Conservation (phyloP, 805 yeast genomes). For the Monosporozyma siamensis region DNA sequence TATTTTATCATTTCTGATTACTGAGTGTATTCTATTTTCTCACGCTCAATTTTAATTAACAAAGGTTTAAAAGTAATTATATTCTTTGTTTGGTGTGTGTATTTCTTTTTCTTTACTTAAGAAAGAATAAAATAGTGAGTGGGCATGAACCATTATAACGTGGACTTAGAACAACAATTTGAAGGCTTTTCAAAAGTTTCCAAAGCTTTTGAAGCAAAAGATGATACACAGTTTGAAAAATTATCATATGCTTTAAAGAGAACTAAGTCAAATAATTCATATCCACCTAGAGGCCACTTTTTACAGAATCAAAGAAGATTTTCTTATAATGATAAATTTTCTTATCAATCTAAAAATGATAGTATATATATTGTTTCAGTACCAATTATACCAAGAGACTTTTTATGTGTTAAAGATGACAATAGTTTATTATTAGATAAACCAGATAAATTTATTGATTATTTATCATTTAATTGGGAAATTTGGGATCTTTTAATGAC, state of each 20-base stretch:
- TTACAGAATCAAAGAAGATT: not conserved
- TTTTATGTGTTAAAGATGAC: conserved; percentile 44
- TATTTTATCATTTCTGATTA: no score
- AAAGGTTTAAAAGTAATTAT: no score
- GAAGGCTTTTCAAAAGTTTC: conserved; percentile 30
- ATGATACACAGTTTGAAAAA: conserved; percentile 56
- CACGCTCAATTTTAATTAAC: no score
- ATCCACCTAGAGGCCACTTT: not conserved
- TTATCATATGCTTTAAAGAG: conserved; percentile 66
- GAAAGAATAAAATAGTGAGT: not conserved
- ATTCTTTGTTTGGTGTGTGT: no score
- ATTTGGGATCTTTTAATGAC: conserved; percentile 71
- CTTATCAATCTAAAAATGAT: not conserved
- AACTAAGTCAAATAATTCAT: conserved; percentile 44
- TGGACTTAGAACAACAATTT: not conserved
- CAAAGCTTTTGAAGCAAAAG: conserved; percentile 53
- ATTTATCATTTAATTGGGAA: conserved; percentile 86
- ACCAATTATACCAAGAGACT: conserved; percentile 2
- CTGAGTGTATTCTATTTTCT: no score
- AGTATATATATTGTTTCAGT: not conserved
- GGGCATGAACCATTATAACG: not conserved
- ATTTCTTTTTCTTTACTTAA: no score
- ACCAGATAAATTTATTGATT: conserved; percentile 77
- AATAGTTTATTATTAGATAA: conserved; percentile 53
- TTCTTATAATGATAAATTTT: conserved; percentile 10